Evolutionary conservation across 2,329 filamentous ascomycete genomes (phyloP), one percentile per base, ranked within the genome.

Genomic region (Claviceps quebecensis): DNA sequence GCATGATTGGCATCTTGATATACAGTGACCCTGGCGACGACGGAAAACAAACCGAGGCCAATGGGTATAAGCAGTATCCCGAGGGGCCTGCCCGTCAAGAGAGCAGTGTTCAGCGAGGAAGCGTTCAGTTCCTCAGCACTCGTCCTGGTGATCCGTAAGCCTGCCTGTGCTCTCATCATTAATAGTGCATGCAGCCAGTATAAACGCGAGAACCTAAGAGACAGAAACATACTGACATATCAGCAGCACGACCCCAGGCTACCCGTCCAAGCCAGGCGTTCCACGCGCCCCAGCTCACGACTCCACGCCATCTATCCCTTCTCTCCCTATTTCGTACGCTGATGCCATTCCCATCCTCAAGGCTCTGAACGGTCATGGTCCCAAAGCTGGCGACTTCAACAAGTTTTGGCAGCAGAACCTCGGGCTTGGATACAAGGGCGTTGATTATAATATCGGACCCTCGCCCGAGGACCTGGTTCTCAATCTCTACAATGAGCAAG

Each of bases 11-110:
- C n/a, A 75, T 80, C 13, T 71, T 96, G 47, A 78, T 96, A 47
- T 97, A 91, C 69, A 84, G 76, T 45, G 91, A 97, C 64, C 91
- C 91, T 1, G 88, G 90, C 44, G 87, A 95, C 60, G 91, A 97
- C 67, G 87, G 86, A 17, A 74, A 84, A 7, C 74, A 86, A 14
- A 95, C 87, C 0, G 87, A 90, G 56, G 80, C 81, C 62, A 88
- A 95, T 59, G 91, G 90, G 1, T 78, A 85, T 60, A 76, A 83
- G 48, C 65, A 80, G 1, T 97, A 97, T 62, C 91, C 91, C 0
- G 73, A 89, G 14, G 91, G 93, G 0, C 89, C 90, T 14, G 91
- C 89, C 0, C 78, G 91, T 53, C 81, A 97, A 59, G 87, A 89
- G 3, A 91, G 84, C 66, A 87, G 86, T 58, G 89, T 97, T 11